Evolutionary conservation across 805 yeast genomes (phyloP).

Genomic region (Yamadazyma phyllophila): DNA sequence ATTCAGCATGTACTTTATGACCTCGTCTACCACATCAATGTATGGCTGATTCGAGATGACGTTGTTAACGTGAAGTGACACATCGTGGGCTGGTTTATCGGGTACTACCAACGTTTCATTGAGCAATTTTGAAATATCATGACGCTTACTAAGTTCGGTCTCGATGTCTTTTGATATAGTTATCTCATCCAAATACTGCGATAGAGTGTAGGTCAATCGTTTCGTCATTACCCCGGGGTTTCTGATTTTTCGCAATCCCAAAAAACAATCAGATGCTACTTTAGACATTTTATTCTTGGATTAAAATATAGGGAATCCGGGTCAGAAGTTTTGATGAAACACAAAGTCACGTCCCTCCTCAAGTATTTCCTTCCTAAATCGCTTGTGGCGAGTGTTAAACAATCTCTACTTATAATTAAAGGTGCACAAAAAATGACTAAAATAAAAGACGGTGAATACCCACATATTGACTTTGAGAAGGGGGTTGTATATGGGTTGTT

Average conservation of each 20-base stretch:
- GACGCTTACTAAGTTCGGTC: neutral
- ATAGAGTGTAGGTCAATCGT: neutral
- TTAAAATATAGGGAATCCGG: neutral
- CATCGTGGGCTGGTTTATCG: neutral
- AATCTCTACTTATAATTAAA: constrained; percentile 4
- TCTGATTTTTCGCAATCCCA: constrained; percentile 3
- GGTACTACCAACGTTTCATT: constrained; percentile 3
- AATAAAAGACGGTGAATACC: constrained; percentile 5
- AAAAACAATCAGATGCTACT: neutral
- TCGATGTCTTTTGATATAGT: neutral
- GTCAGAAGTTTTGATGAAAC: constrained; percentile 1
- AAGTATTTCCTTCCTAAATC: constrained; percentile 2
- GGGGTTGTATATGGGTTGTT: constrained; percentile 46
- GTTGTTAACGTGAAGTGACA: neutral
- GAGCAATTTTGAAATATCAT: neutral
- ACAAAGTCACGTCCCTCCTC: neutral
- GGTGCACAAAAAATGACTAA: constrained; percentile 9
- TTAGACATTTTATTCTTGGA: neutral
- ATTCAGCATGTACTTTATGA: constrained; percentile 31
- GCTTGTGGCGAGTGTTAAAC: neutral
- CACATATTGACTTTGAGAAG: constrained; percentile 44
- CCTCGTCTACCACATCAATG: constrained; percentile 38
- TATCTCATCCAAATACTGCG: neutral
- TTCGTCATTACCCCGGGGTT: constrained; percentile 5
- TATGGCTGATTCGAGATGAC: constrained; percentile 8